A percentile compares a stretch with the other conserved stretches of the same genome.
phyloP scores from a whole-genome alignment of 2,329 filamentous ascomycete species.

The Fusarium musae region DNA sequence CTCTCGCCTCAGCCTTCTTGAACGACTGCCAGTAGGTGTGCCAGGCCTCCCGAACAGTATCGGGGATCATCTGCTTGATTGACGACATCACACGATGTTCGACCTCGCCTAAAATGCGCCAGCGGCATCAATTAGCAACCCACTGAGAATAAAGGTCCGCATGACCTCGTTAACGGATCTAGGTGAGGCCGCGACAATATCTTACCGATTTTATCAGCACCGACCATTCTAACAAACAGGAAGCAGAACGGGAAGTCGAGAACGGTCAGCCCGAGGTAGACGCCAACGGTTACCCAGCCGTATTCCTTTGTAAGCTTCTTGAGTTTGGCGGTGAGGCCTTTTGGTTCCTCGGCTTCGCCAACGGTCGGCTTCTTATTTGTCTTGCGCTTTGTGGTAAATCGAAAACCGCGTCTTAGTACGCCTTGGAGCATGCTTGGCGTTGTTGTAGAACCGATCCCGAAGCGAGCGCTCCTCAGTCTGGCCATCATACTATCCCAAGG shows the following conservation, averaged over 20 bases:
- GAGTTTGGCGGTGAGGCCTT: conserved; percentile 75
- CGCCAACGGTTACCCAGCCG: conserved; percentile 91
- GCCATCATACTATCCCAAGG: conserved; percentile 35
- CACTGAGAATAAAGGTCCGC: neutral
- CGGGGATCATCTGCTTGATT: conserved; percentile 68
- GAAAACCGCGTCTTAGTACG: conserved; percentile 48
- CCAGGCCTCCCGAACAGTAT: conserved; percentile 66
- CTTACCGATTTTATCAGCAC: conserved; percentile 85
- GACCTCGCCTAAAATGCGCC: conserved; percentile 58
- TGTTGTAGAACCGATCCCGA: conserved; percentile 27
- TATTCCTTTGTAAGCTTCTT: conserved; percentile 91
- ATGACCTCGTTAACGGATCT: conserved; percentile 6
- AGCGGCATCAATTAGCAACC: conserved; percentile 26
- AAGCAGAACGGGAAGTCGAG: conserved; percentile 97
- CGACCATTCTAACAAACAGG: conserved; percentile 82
- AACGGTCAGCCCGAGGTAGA: conserved; percentile 85
- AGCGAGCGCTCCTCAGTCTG: conserved; percentile 29
- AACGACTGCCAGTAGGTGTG: conserved; percentile 60
- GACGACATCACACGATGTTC: conserved; percentile 75
- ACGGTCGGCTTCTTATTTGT: conserved; percentile 39
- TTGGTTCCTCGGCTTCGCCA: conserved; percentile 42
- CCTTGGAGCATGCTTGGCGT: conserved; percentile 39
- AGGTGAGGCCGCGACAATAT: conserved; percentile 5
- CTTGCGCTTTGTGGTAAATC: conserved; percentile 49
- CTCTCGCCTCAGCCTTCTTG: conserved; percentile 57